Base-by-base conservation (phyloP, 2,329 filamentous ascomycete genomes). In the Zelopaecilomyces penicillatus region DNA sequence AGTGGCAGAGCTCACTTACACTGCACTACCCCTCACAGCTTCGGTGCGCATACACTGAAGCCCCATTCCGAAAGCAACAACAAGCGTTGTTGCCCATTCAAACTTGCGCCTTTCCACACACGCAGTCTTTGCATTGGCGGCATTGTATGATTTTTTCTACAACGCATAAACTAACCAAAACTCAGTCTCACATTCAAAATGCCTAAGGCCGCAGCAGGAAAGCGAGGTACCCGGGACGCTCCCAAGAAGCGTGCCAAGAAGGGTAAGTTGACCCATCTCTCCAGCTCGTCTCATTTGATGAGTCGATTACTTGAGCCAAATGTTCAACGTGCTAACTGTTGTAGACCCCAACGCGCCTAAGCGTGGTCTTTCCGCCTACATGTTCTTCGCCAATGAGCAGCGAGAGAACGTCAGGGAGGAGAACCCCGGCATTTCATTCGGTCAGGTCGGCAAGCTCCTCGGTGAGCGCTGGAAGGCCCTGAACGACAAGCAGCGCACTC, bases 381-480 rank as follows among this genome's bases (percentile, higher is more conserved):
- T 98, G 93, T 97, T 97, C 85, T 98, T 97, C 68, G 93, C 93
- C 81, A 97, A 97, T 65, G 93, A 97, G 73, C 88, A 96, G 74
- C 90, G 93, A 59, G 91, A 97, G 66, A 95, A 93, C 69, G 93
- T 98, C 58, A 88, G 93, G 60, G 89, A 95, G 67, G 91, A 97
- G 71, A 97, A 97, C 79, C 91, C 91, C 34, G 91, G 90, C 60
- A 95, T 97, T 73, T 85, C 85, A 58, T 98, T 98, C 71, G 93
- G 88, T 84, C 90, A 97, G 71, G 91, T 98, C 61, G 93, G 93
- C 74, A 97, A 97, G 81, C 78, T 93, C 62, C 88, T 98, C 50
- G 93, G 93, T 71, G 90, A 96, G 80, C 85, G 86, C 75, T 98
- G 93, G 93, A 98, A 98, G 88, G 86, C 83, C 49, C 78, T 98